Conservation (phyloP, 371 early-diverging fungal genomes). For the Apophysomyces variabilis region DNA sequence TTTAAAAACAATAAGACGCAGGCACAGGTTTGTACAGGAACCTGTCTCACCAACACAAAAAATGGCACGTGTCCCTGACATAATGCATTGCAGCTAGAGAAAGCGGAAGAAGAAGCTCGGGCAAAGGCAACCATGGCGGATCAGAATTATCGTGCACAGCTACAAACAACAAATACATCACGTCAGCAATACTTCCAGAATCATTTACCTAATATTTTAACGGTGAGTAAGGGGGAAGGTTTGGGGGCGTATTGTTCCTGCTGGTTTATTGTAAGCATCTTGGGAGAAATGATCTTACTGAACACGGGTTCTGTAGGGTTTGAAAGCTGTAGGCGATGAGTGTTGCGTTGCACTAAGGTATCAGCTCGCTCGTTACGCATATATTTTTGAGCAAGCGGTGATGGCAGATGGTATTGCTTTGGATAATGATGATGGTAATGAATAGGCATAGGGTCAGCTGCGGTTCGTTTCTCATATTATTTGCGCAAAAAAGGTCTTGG, state of each 20-base stretch:
- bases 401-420: constrained; percentile 33
- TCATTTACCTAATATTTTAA: constrained; percentile 68
- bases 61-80: constrained; percentile 14
- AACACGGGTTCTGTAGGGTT: constrained; percentile 30
- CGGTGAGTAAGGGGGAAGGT: constrained; percentile 36
- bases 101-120: constrained; percentile 72
- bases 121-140: constrained; percentile 67
- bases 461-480: not conserved
- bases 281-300: too few species aligned
- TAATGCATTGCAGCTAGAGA: constrained; percentile 48
- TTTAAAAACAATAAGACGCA: constrained; percentile 57
- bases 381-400: constrained; percentile 40
- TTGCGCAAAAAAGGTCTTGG: constrained; percentile 35
- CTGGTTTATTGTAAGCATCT: too few species aligned
- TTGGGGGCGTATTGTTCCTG: not conserved
- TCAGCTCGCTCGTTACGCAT: constrained; percentile 67
- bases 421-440: constrained; percentile 33
- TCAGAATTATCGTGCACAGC: constrained; percentile 69
- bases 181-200: constrained; percentile 63
- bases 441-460: not conserved
- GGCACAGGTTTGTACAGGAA: constrained; percentile 38
- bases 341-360: constrained; percentile 66
- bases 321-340: constrained; percentile 75
- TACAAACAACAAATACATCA: constrained; percentile 60
- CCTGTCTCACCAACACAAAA: not conserved